Base-by-base conservation (phyloP, 805 yeast genomes). In the Schwanniomyces vanrijiae region DNA sequence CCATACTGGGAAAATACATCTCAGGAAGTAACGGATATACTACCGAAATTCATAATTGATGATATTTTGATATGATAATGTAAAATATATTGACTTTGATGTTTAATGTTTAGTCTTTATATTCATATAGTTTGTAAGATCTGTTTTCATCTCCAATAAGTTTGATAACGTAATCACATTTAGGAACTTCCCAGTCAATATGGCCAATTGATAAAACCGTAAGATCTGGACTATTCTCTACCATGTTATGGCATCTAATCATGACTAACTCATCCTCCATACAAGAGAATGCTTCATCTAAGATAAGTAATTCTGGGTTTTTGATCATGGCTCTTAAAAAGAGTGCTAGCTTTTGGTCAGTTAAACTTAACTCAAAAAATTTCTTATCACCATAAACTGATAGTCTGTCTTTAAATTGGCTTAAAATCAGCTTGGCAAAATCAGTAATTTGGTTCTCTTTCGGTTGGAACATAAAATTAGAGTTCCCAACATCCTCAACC, bases 201-300 rank as follows among this genome's bases (percentile, higher is more conserved):
- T 92, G 99, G 0, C 96, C 96, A 20, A 94, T 86, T 0, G 86
- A 74, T 29, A 92, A 74, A 2, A 84, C 82, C 0, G 96, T 84
- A 0, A 95, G 88, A 6, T 54, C 48, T 3, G 38, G 21, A 43
- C 64, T 53, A 5, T 47, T 41, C 8, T 53, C 54, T 13, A 73
- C 55, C 14, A 68, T 42, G 6, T 51, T 47, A 47, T 71, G 76
- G 48, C 77, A 73, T 46, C 56, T 50, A 7, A 50, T 41, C 60
- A 72, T 60, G 31, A 71, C 45, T 37, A 52, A 56, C 19, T 74
- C 78, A 44, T 82, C 84, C 34, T 86, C 88, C 94, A 92, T 88
- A 13, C 90, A 95, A 19, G 96, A 88, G 48, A 92, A 81, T 0
- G 98, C 96, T 69, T 92, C 99, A 65, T 92, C 99, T 2, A 92